Base-by-base conservation (phyloP, 768 basidiomycete species). In the Tubosaeta sp. region DNA sequence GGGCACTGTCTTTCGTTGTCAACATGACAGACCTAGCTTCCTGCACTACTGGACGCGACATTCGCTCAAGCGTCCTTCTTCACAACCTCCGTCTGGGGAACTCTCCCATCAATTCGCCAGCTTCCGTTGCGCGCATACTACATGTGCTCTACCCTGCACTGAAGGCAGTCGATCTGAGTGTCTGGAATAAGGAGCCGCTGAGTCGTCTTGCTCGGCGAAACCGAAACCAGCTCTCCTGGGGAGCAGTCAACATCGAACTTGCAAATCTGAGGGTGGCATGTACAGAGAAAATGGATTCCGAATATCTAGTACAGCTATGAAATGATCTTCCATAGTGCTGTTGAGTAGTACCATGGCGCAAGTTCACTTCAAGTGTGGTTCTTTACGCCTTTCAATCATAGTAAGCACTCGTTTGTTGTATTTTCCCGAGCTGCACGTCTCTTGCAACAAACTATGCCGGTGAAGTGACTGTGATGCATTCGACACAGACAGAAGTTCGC, bases 1-100 rank as follows among this genome's bases (percentile, higher is more conserved):
- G 27, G 3, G 21, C 46, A 2, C 57, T 65, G 45, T 40, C 65
- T 4, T 60, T 65, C 27, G 65, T 67, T 36, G n/a, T 67, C 2
- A 63, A 65, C 38, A 38, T 52, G 18, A 61, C 54, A 5, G 29
- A n/a, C 9, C 6, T 39, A n/a, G 0, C 36, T 12, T 16, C 24
- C 18, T 19, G 6, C 21, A 10, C 41, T 10, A 14, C 34, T 13
- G 32, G 4, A 19, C 7, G 21, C 0, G 41, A 51, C 27, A 24
- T 38, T 6, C 47, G 40, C 24, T 55, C 59, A 0, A 39, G 31
- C 12, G 13, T 40, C n/a, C n/a, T n/a, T 2, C 49, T 65, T 2
- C 21, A 36, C 0, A 39, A 46, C 0, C 65, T 65, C 4, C 51
- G 52, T 16, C 50, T 65, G 1, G 63, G 60, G 11, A 67, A 65